Base-by-base conservation (phyloP, 352 stramenopile genomes). In the Globisporangium nodosum region DNA sequence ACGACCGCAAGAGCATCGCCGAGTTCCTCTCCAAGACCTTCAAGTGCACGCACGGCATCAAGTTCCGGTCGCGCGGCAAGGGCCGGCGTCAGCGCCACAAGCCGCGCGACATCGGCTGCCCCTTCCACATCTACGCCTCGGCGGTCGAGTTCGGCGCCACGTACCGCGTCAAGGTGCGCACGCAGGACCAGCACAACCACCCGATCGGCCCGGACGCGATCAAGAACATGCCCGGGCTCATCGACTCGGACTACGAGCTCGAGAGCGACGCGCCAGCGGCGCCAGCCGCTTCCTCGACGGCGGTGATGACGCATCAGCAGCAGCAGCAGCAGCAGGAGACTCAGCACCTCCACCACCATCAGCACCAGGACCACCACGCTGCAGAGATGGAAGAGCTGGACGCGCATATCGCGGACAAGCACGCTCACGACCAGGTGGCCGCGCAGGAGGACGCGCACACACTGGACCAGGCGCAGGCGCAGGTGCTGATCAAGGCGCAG, bases 31-130 rank as follows among this genome's bases (percentile, higher is more conserved):
- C 76, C 60, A 92, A 92, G 68, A 92, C 82, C 9, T 92, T 87
- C 64, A 92, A 92, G 60, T 92, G 82, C 61, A 90, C 82, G 42
- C 82, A 92, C 55, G 82, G 82, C 50, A 92, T 92, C 61, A 90
- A 90, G 68, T 92, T 92, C 55, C 82, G 82, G 13, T 76, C 79
- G 35, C 76, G 82, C 31, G 77, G 82, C 33, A 88, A 72, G 18
- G 82, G 82, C 46, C 88, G 88, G 55, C 74, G 82, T 0, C 53
- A 82, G 60, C 76, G 82, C 0, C 79, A 90, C 61, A 90, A 88
- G 48, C 58, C 81, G 42, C 72, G 82, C 18, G 76, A 92, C 63
- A 85, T 90, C 52, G 78, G 78, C 45, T 92, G 82, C 45, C 82
- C 79, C 3, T 92, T 92, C 65, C 82, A 92, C 64, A 66, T 92